A percentile compares a stretch with the other conserved stretches of the same genome.
phyloP scores from a whole-genome alignment of 768 basidiomycete genomes.

The Infundibulicybe gibba region DNA sequence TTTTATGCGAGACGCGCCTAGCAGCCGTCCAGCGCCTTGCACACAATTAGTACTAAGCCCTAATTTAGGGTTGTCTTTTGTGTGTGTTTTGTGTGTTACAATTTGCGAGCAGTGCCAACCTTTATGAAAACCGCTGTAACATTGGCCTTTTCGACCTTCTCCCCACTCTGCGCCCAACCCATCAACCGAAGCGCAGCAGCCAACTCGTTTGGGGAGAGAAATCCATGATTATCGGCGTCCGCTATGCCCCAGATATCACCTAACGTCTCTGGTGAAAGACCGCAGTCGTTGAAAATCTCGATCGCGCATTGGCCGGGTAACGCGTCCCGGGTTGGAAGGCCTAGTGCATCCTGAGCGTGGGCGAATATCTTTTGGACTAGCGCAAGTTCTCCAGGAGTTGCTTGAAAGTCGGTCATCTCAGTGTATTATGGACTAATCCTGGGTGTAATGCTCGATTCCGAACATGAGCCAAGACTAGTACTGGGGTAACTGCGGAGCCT shows the following conservation, averaged over 20 bases:
- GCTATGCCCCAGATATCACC: constrained; percentile 64
- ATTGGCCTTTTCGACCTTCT: constrained; percentile 34
- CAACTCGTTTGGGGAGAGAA: constrained; percentile 50
- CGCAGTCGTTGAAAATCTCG: constrained; percentile 52
- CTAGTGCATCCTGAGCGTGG: constrained; percentile 10
- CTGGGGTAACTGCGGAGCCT: too few species aligned
- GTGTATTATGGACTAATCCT: too few species aligned
- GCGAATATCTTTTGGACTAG: constrained; percentile 24
- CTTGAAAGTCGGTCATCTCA: constrained; percentile 10
- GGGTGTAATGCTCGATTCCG: too few species aligned
- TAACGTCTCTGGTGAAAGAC: constrained; percentile 49
- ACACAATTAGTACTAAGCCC: too few species aligned
- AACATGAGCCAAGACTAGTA: too few species aligned
- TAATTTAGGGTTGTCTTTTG: too few species aligned
- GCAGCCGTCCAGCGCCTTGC: too few species aligned
- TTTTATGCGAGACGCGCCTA: too few species aligned
- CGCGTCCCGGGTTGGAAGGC: constrained; percentile 14
- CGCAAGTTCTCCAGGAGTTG: constrained; percentile 24
- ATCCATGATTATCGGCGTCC: constrained; percentile 55
- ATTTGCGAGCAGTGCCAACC: too few species aligned
- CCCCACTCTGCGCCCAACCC: constrained; percentile 60
- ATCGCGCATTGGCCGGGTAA: constrained; percentile 43
- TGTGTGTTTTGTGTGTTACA: too few species aligned
- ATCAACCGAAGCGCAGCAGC: constrained; percentile 60
- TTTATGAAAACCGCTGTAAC: too few species aligned